These are phyloP conservation scores for Ogataea thermomethanolica DNA, from an alignment of 805 yeast species.

Conservation along the genomic window DNA sequence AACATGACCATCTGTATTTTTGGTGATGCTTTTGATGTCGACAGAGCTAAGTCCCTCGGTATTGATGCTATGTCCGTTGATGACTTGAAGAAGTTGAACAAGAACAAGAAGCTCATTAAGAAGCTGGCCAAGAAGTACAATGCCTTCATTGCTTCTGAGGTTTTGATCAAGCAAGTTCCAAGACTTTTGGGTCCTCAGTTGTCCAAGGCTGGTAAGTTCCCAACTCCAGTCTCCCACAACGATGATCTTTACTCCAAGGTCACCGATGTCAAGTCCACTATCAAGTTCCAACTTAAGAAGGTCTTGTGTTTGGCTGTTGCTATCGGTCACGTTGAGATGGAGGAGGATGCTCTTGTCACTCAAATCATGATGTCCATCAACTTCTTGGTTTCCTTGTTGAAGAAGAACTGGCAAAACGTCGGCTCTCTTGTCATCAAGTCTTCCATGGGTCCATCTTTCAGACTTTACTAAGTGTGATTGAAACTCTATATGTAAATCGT, in stretches of 20 bases:
- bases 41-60: slow-evolving; percentile 99
- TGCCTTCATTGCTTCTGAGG: slow-evolving; percentile 99
- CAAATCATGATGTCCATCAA: slow-evolving; percentile 98
- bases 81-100: slow-evolving; percentile 99
- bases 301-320: slow-evolving; percentile 99
- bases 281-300: slow-evolving; percentile 99
- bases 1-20: slow-evolving; percentile 99
- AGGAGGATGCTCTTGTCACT: slow-evolving; percentile 91
- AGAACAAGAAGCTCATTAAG: slow-evolving; percentile 99
- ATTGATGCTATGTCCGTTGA: slow-evolving; percentile 99
- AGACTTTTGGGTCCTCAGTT: slow-evolving; percentile 99
- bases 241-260: slow-evolving; percentile 97
- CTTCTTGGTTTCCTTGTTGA: slow-evolving; percentile 98
- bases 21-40: slow-evolving; percentile 99
- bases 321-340: slow-evolving; percentile 99
- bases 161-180: slow-evolving; percentile 99
- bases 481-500: background rate
- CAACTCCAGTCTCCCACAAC: slow-evolving; percentile 99
- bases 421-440: slow-evolving; percentile 99
- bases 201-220: slow-evolving; percentile 99
- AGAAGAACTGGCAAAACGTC: slow-evolving; percentile 99
- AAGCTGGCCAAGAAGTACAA: slow-evolving; percentile 99
- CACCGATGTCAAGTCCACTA: slow-evolving; percentile 97
- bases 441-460: slow-evolving; percentile 99
- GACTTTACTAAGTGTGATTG: slow-evolving; percentile 77